Evolutionary conservation across 768 basidiomycete species (phyloP).

Genomic region (Suillus clintonianus): DNA sequence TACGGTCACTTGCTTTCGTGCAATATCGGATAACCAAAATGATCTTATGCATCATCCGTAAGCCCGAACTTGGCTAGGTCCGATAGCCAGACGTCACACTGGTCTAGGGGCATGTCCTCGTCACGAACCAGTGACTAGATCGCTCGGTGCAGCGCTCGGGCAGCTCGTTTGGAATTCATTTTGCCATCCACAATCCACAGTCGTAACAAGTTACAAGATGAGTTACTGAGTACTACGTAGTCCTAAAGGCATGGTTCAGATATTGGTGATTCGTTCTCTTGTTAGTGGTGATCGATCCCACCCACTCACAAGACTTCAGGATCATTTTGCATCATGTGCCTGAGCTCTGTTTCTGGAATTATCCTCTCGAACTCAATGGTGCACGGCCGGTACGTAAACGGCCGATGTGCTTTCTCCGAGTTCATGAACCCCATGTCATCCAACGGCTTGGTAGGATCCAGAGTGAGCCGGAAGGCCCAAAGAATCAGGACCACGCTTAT

Average conservation of each 20-base stretch:
- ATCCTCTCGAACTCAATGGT: slow-evolving; percentile 52
- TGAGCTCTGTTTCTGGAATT: background rate
- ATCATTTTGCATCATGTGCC: background rate
- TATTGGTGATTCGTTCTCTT: background rate
- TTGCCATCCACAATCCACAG: background rate
- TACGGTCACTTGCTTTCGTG: no score
- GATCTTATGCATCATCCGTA: no score
- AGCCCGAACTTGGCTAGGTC: no score
- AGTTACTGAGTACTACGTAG: background rate
- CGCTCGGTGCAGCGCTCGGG: no score
- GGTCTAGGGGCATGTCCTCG: no score
- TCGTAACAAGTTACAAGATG: background rate
- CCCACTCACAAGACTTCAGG: background rate
- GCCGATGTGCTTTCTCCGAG: background rate
- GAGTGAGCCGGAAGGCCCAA: slow-evolving; percentile 34
- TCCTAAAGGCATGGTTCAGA: background rate
- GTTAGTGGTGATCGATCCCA: background rate
- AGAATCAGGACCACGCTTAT: slow-evolving; percentile 60
- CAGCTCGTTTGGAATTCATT: no score
- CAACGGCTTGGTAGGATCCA: background rate
- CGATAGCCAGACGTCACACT: no score
- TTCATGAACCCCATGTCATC: slow-evolving; percentile 57
- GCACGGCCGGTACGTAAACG: slow-evolving; percentile 47
- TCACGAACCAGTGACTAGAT: no score
- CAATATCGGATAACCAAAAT: no score